Base-by-base conservation (phyloP, 768 basidiomycete species). In the Lactifluus hygrophoroides region DNA sequence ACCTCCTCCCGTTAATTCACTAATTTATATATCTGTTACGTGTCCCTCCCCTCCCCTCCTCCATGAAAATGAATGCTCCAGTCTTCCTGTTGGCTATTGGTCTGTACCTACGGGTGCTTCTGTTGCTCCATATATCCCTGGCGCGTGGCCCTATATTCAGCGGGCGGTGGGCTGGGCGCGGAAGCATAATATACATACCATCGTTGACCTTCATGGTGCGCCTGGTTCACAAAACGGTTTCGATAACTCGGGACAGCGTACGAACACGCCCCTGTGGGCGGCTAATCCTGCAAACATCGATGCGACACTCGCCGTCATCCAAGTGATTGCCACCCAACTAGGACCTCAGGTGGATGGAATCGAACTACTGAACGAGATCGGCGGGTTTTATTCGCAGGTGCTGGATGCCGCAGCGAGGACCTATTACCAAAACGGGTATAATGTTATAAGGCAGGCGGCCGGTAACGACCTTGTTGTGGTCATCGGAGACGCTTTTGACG, bases 181-280 rank as follows among this genome's bases (percentile, higher is more conserved):
- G 40, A 72, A 76, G 25, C 73, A 86, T 65, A 74, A 74, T 17
- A 66, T 92, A 8, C 81, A 85, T 54, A 83, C 88, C 57, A 82
- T 92, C 58, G 66, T 92, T 40, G 90, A 91, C 69, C 74, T 86
- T 13, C 89, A 91, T 66, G 87, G 86, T 27, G 86, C 83, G 5
- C 83, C 86, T 0, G 85, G 82, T 48, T 74, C 73, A 21, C 75
- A 75, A 68, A 74, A 76, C 59, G 85, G 86, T 3, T 88, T 82
- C 69, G 87, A 88, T 69, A 89, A 88, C 69, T 88, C 85, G 8
- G 86, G 87, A 1, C 84, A 84, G 66, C 74, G 80, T 32, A 84
- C 80, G 0, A 64, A 68, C 21, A 72, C 73, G 51, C 81, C 85
- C 2, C 68, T 74, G 45, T 90, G 85, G 84, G 84, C 77, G 1